Evolutionary conservation across 1,139 yeast genomes (phyloP), one percentile per base, ranked within the genome.

Genomic region (Suhomyces kunorum): DNA sequence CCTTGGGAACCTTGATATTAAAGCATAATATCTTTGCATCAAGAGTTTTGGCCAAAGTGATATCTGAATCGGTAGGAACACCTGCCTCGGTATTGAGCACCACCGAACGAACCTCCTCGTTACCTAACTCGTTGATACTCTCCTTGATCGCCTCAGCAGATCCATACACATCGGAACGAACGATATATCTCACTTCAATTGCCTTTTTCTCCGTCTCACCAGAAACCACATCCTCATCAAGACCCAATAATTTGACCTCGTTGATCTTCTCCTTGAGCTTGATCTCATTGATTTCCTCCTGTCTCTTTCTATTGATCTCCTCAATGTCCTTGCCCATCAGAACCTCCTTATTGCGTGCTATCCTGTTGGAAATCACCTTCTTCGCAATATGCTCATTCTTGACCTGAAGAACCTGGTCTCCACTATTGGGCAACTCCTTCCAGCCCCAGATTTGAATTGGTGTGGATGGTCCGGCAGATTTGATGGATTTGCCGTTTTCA

Each of bases 361-460:
- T 60, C 50, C 97, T 73, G 54, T 83, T 83, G 8, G 74, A 74
- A 13, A 83, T 73, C 6, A 85, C 95, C 50, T 80, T 81, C 53
- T 87, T 90, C 9, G 96, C 96, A 30, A 71, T 61, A 22, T 76
- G 72, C 57, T 90, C 98, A 49, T 68, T 77, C 43, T 76, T 75
- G 7, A 95, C 95, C 56, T 88, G 85, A 6, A 92, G 60, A 1
- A 87, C 81, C 50, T 80, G 81, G 48, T 89, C 96, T 2, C 99
- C 99, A 15, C 96, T 94, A 38, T 80, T 87, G 0, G 98, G 98
- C 33, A 89, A 66, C 28, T 83, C 92, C 56, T 87, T 89, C 98
- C 98, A 92, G 0, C 99, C 98, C 63, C 89, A 77, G 5, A 92
- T 74, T 54, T 89, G 95, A 1, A 88, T 95, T 0, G 98, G 97